These are phyloP conservation scores for Erythrophleum fordii DNA, from an alignment of 306 rosid genomes.

Conservation along the genomic window DNA sequence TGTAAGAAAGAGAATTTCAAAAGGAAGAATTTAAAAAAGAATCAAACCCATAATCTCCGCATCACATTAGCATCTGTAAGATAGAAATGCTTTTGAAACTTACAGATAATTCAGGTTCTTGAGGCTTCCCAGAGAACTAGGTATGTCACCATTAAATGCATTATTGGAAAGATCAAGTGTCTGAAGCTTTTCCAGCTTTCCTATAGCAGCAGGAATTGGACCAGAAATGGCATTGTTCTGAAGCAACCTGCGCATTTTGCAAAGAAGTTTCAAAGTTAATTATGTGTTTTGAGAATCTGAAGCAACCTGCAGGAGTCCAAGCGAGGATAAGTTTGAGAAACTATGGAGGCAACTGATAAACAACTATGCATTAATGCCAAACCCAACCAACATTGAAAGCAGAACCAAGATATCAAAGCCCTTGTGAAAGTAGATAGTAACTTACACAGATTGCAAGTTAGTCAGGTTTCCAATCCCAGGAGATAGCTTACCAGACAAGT, in stretches of 20 bases:
- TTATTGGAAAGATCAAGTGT: slow-evolving; percentile 96
- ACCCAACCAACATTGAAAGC: slow-evolving; percentile 29
- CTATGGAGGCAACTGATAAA: not conserved
- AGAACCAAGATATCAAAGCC: slow-evolving; percentile 3
- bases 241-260: slow-evolving; percentile 65
- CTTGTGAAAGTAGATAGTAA: slow-evolving; percentile 22
- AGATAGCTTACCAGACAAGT: slow-evolving; percentile 85
- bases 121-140: slow-evolving; percentile 82
- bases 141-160: slow-evolving; percentile 68
- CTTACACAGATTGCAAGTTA: slow-evolving; percentile 93
- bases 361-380: slow-evolving; percentile 26
- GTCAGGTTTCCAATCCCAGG: slow-evolving; percentile 87
- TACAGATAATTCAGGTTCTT: slow-evolving; percentile 90
- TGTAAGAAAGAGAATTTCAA: slow-evolving; percentile 35
- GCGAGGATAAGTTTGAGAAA: not conserved
- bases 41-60: slow-evolving; percentile 21
- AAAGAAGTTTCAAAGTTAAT: slow-evolving; percentile 11
- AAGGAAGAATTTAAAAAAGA: not conserved
- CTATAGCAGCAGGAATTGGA: slow-evolving; percentile 74
- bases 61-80: slow-evolving; percentile 1
- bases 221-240: slow-evolving; percentile 94
- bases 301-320: not conserved
- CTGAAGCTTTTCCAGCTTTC: slow-evolving; percentile 80
- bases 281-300: not conserved
- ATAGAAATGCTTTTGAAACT: slow-evolving; percentile 45